Conservation (phyloP, 2,329 filamentous ascomycete genomes). For the Septoria linicola region DNA sequence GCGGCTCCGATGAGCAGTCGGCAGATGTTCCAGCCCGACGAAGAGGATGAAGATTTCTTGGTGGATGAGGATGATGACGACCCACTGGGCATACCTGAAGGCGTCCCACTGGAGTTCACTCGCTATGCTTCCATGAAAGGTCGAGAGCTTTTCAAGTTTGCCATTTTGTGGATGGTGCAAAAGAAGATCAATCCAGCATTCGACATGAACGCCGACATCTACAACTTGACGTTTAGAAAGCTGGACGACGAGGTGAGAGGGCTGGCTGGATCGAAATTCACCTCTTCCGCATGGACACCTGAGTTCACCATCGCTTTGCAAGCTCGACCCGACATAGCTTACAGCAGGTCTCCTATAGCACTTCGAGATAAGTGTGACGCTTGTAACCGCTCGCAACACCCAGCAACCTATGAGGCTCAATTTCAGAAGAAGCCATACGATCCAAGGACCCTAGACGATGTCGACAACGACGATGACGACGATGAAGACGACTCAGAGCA, state of each 20-base stretch:
- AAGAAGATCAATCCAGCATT: constrained; percentile 74
- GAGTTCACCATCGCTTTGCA: constrained; percentile 66
- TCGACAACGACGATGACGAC: constrained; percentile 58
- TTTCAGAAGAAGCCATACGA: constrained; percentile 68
- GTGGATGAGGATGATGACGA: constrained; percentile 57
- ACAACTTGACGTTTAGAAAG: constrained; percentile 67
- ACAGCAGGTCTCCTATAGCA: constrained; percentile 27
- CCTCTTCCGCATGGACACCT: constrained; percentile 67
- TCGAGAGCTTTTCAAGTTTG: constrained; percentile 70
- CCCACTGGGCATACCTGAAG: constrained; percentile 57
- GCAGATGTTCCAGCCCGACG: constrained; percentile 51
- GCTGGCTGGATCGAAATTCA: constrained; percentile 68
- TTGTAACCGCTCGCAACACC: constrained; percentile 68
- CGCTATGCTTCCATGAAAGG: constrained; percentile 64
- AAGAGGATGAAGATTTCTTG: constrained; percentile 63
- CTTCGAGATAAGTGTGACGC: constrained; percentile 61
- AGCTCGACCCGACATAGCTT: constrained; percentile 62
- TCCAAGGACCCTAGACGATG: constrained; percentile 62
- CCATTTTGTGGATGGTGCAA: constrained; percentile 78
- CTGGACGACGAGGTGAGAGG: constrained; percentile 69
- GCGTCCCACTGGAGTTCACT: constrained; percentile 67
- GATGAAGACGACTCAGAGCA: constrained; percentile 39
- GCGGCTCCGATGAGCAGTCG: constrained; percentile 38
- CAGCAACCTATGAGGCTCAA: constrained; percentile 62
- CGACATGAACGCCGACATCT: constrained; percentile 61